phyloP scores from a whole-genome alignment of 2,329 filamentous ascomycete genomes.

The Phaeophleospora eucalypticola region DNA sequence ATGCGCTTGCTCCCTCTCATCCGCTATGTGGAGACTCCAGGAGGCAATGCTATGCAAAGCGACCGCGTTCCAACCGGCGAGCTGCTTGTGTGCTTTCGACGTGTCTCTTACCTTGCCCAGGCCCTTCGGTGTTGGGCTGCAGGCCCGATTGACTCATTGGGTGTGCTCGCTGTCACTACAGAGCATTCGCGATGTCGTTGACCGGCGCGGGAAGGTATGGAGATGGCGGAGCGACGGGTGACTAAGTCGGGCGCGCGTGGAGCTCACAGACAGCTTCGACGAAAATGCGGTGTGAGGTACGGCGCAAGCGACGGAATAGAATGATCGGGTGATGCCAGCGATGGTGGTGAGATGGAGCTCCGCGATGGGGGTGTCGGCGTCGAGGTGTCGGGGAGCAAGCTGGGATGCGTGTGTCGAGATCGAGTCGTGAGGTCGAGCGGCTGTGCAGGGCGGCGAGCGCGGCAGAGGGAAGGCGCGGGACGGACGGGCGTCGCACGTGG shows the following conservation, averaged over 20 bases:
- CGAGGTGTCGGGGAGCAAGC: not conserved
- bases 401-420: not conserved
- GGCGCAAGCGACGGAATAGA: not conserved
- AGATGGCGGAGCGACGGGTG: slow-evolving; percentile 1
- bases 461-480: not conserved
- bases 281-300: not conserved
- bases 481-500: not conserved
- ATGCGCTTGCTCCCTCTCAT: too few species aligned
- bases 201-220: slow-evolving; percentile 1
- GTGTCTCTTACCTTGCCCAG: slow-evolving; percentile 22
- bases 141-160: slow-evolving; percentile 28
- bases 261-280: not conserved
- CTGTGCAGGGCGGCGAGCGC: not conserved
- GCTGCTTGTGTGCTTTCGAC: too few species aligned
- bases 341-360: too few species aligned
- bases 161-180: slow-evolving; percentile 14
- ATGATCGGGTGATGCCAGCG: not conserved
- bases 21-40: too few species aligned
- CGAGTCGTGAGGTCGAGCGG: not conserved
- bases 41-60: too few species aligned
- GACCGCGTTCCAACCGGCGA: too few species aligned
- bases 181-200: slow-evolving; percentile 15
- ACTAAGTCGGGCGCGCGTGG: not conserved
- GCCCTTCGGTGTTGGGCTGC: slow-evolving; percentile 22
- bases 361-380: not conserved